Evolutionary conservation across 257 asterid genomes (phyloP), one percentile per base, ranked within the genome.

Genomic region (Lantana camara): DNA sequence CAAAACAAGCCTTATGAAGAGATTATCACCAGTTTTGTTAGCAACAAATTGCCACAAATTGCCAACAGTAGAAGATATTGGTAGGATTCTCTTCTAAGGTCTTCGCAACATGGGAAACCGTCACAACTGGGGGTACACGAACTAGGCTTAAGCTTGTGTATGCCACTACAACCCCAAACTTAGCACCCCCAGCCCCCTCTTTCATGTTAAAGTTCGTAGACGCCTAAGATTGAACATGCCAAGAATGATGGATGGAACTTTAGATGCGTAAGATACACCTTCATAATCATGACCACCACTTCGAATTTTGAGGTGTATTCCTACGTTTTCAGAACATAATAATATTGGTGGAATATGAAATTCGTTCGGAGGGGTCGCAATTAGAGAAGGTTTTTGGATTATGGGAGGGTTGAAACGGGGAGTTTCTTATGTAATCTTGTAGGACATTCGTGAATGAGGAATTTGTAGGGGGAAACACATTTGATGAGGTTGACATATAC

Each of bases 211-310:
- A 68, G 22, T 76, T 45, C 13, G 79, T 66, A 3, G 81, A 69
- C n/a, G n/a, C 15, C 73, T 60, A 70, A 84, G 64, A 50, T 74
- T 81, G 67, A 79, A 79, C 87, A 81, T 71, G 69, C 81, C 91
- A 62, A 84, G 82, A 30, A 81, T 49, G 56, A 65, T 71, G 34
- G 79, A 84, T 0, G 76, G 21, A 48, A n/a, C 7, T 37, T 9
- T 59, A 41, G 85, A 74, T 27, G 78, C 83, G 49, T 81, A 81
- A 12, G 91, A 84, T 7, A 71, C 54, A 35, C 91, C 87, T 48
- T 84, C 88, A 20, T 72, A 84, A 60, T 84, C 91, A 21, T 84
- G 87, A 50, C 91, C 91, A 63, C 87, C 91, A 73, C 87, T 81
- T 48, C 88, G 85, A 73, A 79, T 81, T 55, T 73, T 84, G 30